These are phyloP conservation scores for Trichophyton rubrum DNA, from an alignment of 2,329 filamentous ascomycete species.

Conservation along the genomic window DNA sequence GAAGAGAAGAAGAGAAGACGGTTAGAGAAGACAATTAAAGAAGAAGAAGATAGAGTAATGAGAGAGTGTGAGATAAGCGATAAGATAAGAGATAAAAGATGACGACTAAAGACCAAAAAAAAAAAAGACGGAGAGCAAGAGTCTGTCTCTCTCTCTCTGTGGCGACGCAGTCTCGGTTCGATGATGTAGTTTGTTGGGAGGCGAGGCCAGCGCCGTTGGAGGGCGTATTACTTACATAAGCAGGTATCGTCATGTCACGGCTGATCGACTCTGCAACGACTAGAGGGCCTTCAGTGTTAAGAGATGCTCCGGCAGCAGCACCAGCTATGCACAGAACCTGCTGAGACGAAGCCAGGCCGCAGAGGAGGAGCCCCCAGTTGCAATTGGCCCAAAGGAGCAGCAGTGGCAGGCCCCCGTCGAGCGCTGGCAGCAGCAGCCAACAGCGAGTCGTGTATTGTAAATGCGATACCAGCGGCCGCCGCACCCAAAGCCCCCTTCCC, in stretches of 20 bases:
- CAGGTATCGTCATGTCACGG: not conserved
- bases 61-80: not conserved
- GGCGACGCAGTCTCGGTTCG: not conserved
- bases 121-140: not conserved
- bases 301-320: no score
- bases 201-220: not conserved
- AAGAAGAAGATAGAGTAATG: not conserved
- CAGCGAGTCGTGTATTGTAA: no score
- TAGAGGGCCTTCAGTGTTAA: no score
- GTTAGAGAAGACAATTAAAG: not conserved
- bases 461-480: no score
- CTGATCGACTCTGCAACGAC: not conserved
- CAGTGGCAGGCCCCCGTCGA: not conserved
- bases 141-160: not conserved
- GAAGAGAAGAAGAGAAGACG: not conserved
- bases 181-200: not conserved
- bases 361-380: no score
- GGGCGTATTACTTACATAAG: not conserved
- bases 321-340: not conserved
- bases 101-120: not conserved
- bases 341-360: not conserved
- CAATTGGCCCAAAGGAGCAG: no score
- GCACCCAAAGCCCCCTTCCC: no score
- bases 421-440: no score
- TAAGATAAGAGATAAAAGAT: not conserved